Conservation (phyloP, 306 rosid species). For the Vigna trinervia region DNA sequence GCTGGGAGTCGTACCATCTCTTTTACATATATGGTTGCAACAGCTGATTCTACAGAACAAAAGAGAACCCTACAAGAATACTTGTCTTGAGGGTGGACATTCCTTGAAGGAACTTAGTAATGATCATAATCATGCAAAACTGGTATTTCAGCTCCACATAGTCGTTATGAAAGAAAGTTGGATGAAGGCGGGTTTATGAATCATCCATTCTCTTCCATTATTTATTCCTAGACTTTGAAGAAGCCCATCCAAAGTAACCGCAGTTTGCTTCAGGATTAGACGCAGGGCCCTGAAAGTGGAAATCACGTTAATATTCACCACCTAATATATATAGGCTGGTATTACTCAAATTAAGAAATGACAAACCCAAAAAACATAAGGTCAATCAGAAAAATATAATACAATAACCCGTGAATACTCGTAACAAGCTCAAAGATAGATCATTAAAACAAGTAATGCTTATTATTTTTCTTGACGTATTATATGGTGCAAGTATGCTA, state of each 20-base stretch:
- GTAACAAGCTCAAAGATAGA: not conserved
- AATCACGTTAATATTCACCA: conserved; percentile 33
- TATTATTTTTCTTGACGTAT: not conserved
- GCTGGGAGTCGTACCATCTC: not conserved
- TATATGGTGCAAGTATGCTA: not conserved
- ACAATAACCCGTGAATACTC: not conserved
- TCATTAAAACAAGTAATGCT: conserved; percentile 15
- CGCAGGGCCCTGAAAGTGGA: conserved; percentile 77
- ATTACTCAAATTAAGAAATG: conserved; percentile 16
- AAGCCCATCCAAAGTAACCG: conserved; percentile 88
- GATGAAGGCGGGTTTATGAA: not conserved
- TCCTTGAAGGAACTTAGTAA: conserved; percentile 10
- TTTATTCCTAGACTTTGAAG: conserved; percentile 73
- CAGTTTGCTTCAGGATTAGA: conserved; percentile 95
- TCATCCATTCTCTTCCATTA: conserved; percentile 29
- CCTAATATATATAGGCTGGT: not conserved
- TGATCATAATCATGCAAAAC: conserved; percentile 20
- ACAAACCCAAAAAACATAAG: not conserved
- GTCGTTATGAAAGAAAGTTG: conserved; percentile 7
- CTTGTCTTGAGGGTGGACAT: conserved; percentile 1
- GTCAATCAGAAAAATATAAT: conserved; percentile 9
- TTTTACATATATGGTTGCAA: conserved; percentile 5
- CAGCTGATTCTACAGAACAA: not conserved
- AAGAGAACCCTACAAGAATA: conserved; percentile 11
- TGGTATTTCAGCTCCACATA: conserved; percentile 17